Evolutionary conservation across 352 stramenopile genomes (phyloP), one percentile per base, ranked within the genome.

Genomic region (Poterioochromonas sp.): DNA sequence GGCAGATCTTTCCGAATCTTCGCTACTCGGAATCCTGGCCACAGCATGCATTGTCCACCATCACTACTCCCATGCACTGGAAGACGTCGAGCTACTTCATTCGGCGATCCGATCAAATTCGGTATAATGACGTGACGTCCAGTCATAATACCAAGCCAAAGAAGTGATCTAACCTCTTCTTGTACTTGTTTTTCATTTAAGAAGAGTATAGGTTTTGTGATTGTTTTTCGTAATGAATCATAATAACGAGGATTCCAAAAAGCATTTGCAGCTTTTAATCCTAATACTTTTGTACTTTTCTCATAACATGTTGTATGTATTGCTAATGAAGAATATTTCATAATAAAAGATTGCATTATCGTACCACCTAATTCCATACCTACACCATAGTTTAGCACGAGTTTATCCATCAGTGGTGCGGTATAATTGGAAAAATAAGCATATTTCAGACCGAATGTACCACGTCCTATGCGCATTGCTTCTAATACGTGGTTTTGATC

Each of bases 271-370:
- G 65, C 65, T 35, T 54, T 51, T 18, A 74, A n/a, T 32, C 39
- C 65, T 22, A 40, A 12, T 26, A 74, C 65, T n/a, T 74, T 74
- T 8, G 65, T 58, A 18, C 39, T 58, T 18, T 58, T 32, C 41
- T 74, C 65, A 54, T 74, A 74, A 39, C 65, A 74, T 32, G 65
- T 74, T 5, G 39, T 39, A n/a, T 74, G 65, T 37, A 74, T 35
- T 18, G 40, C 39, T 26, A 74, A 15, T 2, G 65, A 40, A 11
- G 34, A 1, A 12, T 5, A 26, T 15, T 74, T 8, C 34, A 26
- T 5, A 26, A 71, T 5, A 8, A 71, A 54, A 22, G 11, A 1
- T 51, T 34, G 1, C 37, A 74, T 51, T 11, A 54, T 1, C 29
- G 2, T 11, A 8, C 65, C 65, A 34, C 65, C 65, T 26, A 74